phyloP scores from a whole-genome alignment of 352 stramenopile genomes.

The Phytophthora agathidicida region DNA sequence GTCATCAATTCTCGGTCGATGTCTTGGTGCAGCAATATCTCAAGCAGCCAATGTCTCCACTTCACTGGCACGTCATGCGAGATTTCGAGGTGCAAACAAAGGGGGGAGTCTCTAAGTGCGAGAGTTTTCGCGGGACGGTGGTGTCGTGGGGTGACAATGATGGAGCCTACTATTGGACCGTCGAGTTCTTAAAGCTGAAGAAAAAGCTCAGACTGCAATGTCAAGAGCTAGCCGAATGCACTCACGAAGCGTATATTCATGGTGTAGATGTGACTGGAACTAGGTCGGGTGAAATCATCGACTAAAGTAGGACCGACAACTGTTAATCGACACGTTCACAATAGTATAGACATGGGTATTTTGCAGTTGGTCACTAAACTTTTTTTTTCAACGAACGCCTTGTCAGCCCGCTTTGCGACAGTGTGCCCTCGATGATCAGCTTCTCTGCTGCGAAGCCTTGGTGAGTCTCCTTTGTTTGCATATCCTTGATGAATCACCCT shows the following conservation, averaged over 20 bases:
- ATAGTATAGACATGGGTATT: too few species aligned
- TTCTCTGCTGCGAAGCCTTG: too few species aligned
- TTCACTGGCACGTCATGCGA: slow-evolving; percentile 13
- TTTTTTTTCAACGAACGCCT: too few species aligned
- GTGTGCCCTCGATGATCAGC: too few species aligned
- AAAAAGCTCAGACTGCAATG: neutral
- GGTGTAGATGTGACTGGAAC: slow-evolving; percentile 3
- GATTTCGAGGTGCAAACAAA: neutral
- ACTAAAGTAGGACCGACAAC: neutral
- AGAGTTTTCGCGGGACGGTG: neutral
- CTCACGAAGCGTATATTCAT: neutral
- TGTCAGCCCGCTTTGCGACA: too few species aligned
- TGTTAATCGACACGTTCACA: too few species aligned
- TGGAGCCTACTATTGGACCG: neutral
- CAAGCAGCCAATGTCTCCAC: neutral
- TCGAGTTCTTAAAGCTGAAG: neutral
- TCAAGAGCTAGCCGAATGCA: slow-evolving; percentile 3
- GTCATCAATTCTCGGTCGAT: slow-evolving; percentile 4
- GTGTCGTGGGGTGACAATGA: slow-evolving; percentile 4
- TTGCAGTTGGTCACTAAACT: too few species aligned
- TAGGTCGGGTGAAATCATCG: neutral
- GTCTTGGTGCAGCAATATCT: neutral
- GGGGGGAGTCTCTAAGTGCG: neutral
- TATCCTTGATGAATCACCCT: too few species aligned
- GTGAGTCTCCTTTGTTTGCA: too few species aligned